A percentile compares a stretch with the other conserved stretches of the same genome.
These are phyloP conservation scores for Anthracocystis setariae DNA, from an alignment of 1,284 basidiomycete species.

Conservation along the genomic window DNA sequence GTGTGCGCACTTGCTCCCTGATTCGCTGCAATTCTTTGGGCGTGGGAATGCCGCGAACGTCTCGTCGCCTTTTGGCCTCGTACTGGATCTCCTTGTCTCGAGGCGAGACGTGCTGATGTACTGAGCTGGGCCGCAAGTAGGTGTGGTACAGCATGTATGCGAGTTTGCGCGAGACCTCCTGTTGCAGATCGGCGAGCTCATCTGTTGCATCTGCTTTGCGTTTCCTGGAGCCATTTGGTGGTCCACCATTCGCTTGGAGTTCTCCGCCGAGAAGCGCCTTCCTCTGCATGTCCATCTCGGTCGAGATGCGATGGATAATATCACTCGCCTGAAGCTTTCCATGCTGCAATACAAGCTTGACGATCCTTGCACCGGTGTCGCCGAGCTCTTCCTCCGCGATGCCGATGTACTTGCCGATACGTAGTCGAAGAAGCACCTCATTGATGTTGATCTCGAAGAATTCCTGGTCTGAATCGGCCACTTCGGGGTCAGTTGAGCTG, in stretches of 20 bases:
- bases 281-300: conserved; percentile 22
- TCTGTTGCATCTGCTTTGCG: conserved; percentile 33
- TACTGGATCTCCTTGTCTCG: conserved; percentile 65
- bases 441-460: conserved; percentile 69
- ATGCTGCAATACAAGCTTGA: conserved; percentile 75
- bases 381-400: conserved; percentile 79
- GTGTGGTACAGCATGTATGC: conserved; percentile 47
- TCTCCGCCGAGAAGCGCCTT: conserved; percentile 16
- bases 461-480: conserved; percentile 51
- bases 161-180: conserved; percentile 29
- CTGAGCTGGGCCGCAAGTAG: conserved; percentile 60
- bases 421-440: conserved; percentile 64
- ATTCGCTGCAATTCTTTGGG: conserved; percentile 68
- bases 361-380: conserved; percentile 70
- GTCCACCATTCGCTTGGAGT: conserved; percentile 8
- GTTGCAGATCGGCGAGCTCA: conserved; percentile 8
- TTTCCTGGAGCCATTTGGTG: conserved; percentile 28
- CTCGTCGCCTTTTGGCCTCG: conserved; percentile 50
- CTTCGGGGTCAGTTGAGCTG: conserved; percentile 50
- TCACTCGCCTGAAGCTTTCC: conserved; percentile 84
- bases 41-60: conserved; percentile 66
- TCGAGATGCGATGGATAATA: conserved; percentile 73
- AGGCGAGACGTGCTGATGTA: conserved; percentile 67
- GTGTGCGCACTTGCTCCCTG: conserved; percentile 53
- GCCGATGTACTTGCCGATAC: conserved; percentile 75